Evolutionary conservation across 805 yeast species (phyloP).

Genomic region (Nadsonia fulvescens): DNA sequence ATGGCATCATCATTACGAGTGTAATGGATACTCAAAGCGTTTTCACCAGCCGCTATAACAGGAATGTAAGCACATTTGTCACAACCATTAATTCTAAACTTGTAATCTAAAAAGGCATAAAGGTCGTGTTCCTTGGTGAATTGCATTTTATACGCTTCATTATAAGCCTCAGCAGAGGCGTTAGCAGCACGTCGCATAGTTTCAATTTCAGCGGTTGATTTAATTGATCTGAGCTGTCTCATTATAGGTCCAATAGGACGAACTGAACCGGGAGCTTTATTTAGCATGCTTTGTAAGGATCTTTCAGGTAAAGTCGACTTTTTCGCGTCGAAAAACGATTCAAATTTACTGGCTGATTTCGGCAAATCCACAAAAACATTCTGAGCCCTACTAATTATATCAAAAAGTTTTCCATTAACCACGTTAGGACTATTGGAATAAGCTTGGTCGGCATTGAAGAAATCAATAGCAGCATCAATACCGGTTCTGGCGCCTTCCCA

Average conservation of each 20-base stretch:
- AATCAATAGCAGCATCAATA: conserved; percentile 56
- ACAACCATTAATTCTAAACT: conserved; percentile 76
- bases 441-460: conserved; percentile 75
- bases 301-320: conserved; percentile 2
- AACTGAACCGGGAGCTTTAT: not conserved
- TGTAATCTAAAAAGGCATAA: conserved; percentile 63
- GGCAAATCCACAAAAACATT: conserved; percentile 8
- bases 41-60: conserved; percentile 86
- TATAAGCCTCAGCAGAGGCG: conserved; percentile 69
- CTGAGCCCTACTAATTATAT: conserved; percentile 2
- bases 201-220: conserved; percentile 57
- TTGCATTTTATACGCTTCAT: conserved; percentile 48
- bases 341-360: conserved; percentile 2
- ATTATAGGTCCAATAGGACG: conserved; percentile 2
- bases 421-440: conserved; percentile 33
- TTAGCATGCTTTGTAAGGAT: conserved; percentile 2
- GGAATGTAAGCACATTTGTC: conserved; percentile 83
- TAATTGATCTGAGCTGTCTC: conserved; percentile 32
- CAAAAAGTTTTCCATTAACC: conserved; percentile 7
- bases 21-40: conserved; percentile 84
- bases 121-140: conserved; percentile 61
- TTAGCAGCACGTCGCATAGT: conserved; percentile 72
- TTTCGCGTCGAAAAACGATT: conserved; percentile 5
- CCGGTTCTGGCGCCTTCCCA: conserved; percentile 97
- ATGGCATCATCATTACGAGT: conserved; percentile 79